Conservation (phyloP, 495 filamentous ascomycete genomes). For the Xylaria palmicola region DNA sequence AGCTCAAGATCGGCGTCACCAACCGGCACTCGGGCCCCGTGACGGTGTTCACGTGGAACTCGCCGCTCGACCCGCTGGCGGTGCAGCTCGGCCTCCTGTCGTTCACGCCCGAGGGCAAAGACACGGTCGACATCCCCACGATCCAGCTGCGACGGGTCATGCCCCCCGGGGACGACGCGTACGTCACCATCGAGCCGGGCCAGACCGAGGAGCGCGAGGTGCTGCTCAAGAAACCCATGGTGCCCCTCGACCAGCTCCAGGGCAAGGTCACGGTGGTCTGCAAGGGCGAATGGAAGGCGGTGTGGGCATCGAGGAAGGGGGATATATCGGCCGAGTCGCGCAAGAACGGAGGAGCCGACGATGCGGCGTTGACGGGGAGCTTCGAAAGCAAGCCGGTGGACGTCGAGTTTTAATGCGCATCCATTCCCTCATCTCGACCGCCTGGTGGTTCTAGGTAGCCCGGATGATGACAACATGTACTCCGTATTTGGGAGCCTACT, state of each 20-base stretch:
- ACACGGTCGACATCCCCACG: conserved; percentile 36
- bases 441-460: no score
- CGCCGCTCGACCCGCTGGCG: conserved; percentile 49
- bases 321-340: conserved; percentile 23
- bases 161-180: conserved; percentile 40
- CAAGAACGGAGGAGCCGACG: conserved; percentile 24
- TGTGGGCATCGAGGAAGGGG: conserved; percentile 30
- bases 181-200: conserved; percentile 43
- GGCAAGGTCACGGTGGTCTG: conserved; percentile 25
- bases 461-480: no score
- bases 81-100: conserved; percentile 47
- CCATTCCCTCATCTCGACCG: no score
- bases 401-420: conserved; percentile 16
- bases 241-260: conserved; percentile 25
- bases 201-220: conserved; percentile 27
- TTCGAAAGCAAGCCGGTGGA: conserved; percentile 29
- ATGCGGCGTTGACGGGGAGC: conserved; percentile 20
- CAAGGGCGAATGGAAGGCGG: conserved; percentile 32
- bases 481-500: no score
- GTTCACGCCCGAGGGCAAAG: conserved; percentile 35
- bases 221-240: conserved; percentile 24
- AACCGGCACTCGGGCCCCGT: conserved; percentile 42
- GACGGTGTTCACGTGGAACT: conserved; percentile 50
- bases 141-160: conserved; percentile 48
- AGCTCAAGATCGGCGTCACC: conserved; percentile 37